Evolutionary conservation across 345 rosid genomes (phyloP).

Genomic region (Eucalyptus microcorys): DNA sequence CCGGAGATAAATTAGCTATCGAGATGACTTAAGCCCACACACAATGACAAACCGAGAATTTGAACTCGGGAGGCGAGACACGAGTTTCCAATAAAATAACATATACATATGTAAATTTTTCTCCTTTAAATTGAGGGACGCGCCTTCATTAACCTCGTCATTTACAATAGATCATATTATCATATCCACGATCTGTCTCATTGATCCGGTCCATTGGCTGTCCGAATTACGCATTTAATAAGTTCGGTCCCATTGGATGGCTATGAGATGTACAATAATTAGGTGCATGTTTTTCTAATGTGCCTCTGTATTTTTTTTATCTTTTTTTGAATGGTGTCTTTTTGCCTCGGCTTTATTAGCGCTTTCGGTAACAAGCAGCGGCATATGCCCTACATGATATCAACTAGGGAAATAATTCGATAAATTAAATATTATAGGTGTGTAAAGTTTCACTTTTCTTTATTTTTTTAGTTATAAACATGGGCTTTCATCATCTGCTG

Average conservation of each 20-base stretch:
- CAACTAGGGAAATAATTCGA: neutral
- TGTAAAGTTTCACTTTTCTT: neutral
- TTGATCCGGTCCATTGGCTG: accelerated
- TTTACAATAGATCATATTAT: neutral
- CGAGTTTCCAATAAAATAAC: neutral
- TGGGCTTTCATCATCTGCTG: neutral
- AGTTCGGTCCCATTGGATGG: neutral
- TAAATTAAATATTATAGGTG: neutral
- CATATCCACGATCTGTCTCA: accelerated
- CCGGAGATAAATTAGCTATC: neutral
- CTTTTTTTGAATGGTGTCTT: neutral
- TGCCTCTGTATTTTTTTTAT: neutral
- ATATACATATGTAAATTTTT: neutral
- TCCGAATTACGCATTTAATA: neutral
- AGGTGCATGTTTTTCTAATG: neutral
- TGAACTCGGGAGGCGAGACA: accelerated
- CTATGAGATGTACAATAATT: neutral
- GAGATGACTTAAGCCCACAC: neutral
- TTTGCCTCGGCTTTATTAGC: neutral
- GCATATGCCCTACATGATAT: neutral
- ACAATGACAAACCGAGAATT: neutral
- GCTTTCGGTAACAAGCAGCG: neutral
- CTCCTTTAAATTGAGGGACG: neutral
- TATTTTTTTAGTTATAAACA: neutral
- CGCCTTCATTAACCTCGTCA: accelerated